Evolutionary conservation across 345 rosid species (phyloP).

Genomic region (Clarkia xantiana): DNA sequence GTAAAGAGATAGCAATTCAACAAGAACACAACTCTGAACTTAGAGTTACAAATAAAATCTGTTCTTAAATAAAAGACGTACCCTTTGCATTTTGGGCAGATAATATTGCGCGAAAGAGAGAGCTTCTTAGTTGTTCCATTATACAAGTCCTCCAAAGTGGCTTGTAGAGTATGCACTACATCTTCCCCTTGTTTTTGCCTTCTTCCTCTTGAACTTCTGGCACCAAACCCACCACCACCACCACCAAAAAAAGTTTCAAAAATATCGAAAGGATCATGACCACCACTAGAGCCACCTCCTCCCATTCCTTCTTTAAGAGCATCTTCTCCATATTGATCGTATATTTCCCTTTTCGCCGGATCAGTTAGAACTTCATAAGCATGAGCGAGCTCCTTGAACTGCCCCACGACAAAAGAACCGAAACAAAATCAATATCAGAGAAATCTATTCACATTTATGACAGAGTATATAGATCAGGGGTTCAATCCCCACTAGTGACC

Average conservation of each 20-base stretch:
- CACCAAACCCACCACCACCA: slow-evolving; percentile 17
- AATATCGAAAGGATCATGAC: no score
- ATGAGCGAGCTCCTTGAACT: background rate
- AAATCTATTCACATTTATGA: background rate
- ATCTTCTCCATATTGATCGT: no score
- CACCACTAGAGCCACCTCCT: no score
- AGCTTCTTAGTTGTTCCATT: slow-evolving; percentile 48
- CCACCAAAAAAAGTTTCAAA: slow-evolving; percentile 2
- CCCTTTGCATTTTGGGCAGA: slow-evolving; percentile 56
- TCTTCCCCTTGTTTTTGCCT: slow-evolving; percentile 54
- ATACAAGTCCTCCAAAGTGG: slow-evolving; percentile 48
- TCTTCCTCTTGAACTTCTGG: slow-evolving; percentile 37
- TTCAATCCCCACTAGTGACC: no score
- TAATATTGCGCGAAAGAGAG: slow-evolving; percentile 33
- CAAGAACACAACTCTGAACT: background rate
- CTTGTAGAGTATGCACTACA: slow-evolving; percentile 33
- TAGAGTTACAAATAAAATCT: no score
- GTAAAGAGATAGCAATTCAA: no score
- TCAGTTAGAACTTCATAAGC: no score
- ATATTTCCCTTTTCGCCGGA: no score
- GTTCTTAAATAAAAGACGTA: slow-evolving; percentile 7
- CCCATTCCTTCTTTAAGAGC: no score
- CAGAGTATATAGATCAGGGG: no score
- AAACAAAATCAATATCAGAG: no score
- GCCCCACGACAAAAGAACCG: no score